Base-by-base conservation (phyloP, 2,329 filamentous ascomycete species). In the Fusarium burgessii region DNA sequence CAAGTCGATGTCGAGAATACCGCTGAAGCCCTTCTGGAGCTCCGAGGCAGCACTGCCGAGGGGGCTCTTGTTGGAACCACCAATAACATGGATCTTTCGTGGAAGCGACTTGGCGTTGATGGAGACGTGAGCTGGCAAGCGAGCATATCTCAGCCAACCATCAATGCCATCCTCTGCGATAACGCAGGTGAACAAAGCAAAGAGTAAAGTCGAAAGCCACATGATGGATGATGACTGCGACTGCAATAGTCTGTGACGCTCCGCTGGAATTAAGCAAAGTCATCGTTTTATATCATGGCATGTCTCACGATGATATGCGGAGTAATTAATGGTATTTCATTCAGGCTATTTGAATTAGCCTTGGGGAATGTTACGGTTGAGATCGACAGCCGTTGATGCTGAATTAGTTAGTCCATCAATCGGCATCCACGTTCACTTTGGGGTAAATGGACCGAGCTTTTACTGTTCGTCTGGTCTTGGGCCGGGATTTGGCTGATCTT, bases 101-200 rank as follows among this genome's bases (percentile, higher is more conserved):
- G 89, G 89, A 7, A 87, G 73, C 4, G 67, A 70, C 40, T 79
- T 80, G 41, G 79, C 78, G 50, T 83, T 80, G 52, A 73, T 76
- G 14, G 71, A 74, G 23, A 74, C 32, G 9, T 62, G 65, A 14
- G 80, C 68, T 20, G 90, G 74, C n/a, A 68, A 29, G 12, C 84
- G 83, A 35, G 89, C 89, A 76, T 92, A 92, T 51, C 90, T 85
- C 59, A 92, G 78, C 90, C 90, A 92, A 50, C 82, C 90, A 61
- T 86, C 81, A 27, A 89, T 79, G 14, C 90, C 90, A 74, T 88
- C 85, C 73, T 92, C 90, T 41, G 88, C 89, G 46, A 79, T 78
- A 42, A 76, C 84, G 40, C 84, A 73, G 75, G 80, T 78, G 68
- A 80, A 63, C 41, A 71, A 66, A 57, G 76, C 70, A 35, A 73